Base-by-base conservation (phyloP, 495 filamentous ascomycete species). In the Trichodelitschia bisporula region DNA sequence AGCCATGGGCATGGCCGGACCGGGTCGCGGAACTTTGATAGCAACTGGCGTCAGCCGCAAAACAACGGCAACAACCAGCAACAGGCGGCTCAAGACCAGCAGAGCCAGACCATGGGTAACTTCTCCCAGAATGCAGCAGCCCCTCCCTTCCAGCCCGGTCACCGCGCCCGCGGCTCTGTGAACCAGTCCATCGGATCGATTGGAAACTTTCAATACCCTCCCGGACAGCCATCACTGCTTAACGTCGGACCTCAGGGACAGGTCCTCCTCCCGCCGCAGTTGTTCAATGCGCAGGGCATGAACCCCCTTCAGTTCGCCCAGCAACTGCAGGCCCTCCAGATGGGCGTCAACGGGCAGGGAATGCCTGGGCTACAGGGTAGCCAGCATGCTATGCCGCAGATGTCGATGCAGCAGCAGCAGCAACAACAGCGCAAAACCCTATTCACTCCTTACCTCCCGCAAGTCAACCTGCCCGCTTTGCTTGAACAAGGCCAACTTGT, bases 401-500 rank as follows among this genome's bases (percentile, higher is more conserved):
- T 66, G 42, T 53, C 55, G 30, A 50, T 56, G 38, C 61, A 68
- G 32, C 69, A 77, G 29, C 77, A 73, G 37, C 64, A 82, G 36
- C 79, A 86, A 40, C 82, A 90, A 41, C 82, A 92, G 61, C 72
- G 89, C 40, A 97, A 97, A 61, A 97, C 86, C 3, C 64, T 97
- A 2, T 97, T 97, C 58, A 95, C 86, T 42, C 86, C 89, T 36
- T 97, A 97, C 43, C 62, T 97, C 21, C 89, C 86, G 4, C 86
- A 97, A 48, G 89, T 89, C 15, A 91, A 75, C 26, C 59, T 97
- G 12, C 86, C 86, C 25, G 86, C 82, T 17, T 62, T 97, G 18
- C 64, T 97, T 33, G 67, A 69, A 40, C 80, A 95, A 39, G 86
- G 84, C 10, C 80, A 92, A 46, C 69, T 97, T 27, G 86, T 97